Evolutionary conservation across 371 early-diverging fungal genomes (phyloP), one percentile per base, ranked within the genome.

Genomic region (Mucor mucedo): DNA sequence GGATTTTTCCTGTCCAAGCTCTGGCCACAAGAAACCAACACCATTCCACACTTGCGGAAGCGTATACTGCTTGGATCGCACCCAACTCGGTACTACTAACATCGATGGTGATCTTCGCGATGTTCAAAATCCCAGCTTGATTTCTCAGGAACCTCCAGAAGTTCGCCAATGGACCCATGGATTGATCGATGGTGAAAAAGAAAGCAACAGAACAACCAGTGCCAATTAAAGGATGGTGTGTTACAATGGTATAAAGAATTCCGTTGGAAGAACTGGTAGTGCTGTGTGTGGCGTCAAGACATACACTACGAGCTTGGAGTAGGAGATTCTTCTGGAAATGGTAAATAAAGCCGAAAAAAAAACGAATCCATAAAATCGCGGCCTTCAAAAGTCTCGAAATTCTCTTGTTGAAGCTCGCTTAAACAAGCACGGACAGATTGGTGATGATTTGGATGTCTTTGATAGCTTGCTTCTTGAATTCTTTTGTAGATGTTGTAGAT

Each of bases 1-100:
- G 35, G 8, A 62, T 54, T 27, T 62, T 62, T 32, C 4, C 35
- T 28, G 35, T 45, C 55, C 62, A 62, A 8, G 62, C 39, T 10
- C 55, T 28, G 13, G 55, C 48, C 1, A 62, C 55, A 14, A 55
- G 62, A 28, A 49, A 49, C 30, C 32, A 21, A 11, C 55, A 55
- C 62, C 55, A 54, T 47, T 62, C 47, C 2, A 54, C 48, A 27
- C 35, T 44, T 42, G 62, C 11, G 2, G 28, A 3, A 8, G 55
- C 47, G 21, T 54, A 47, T 8, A 62, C 54, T 10, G 38, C 35
- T 14, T 9, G 4, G n/a, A 62, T 62, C 1, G 48, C 62, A 2
- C 6, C 35, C 4, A 41, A 21, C 28, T 60, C 52, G 4, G 41
- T 52, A 14, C 7, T 21, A n/a, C 44, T 54, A 7, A 52, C 48